Evolutionary conservation across 164 flowering plant species (phyloP).

Genomic region (Akebia trifoliata): DNA sequence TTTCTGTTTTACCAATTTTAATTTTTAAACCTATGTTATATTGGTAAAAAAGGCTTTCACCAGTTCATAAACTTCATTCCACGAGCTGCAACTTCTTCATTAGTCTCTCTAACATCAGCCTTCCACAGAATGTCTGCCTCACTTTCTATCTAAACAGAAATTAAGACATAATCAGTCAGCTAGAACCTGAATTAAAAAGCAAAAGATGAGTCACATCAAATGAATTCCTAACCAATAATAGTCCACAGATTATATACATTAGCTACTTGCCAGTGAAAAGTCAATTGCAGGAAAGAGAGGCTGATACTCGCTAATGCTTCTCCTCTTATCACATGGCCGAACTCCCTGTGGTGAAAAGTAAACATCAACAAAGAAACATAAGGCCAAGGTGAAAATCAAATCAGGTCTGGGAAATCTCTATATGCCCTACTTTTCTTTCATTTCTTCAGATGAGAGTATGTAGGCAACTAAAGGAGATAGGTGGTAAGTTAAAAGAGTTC

Average conservation of each 20-base stretch:
- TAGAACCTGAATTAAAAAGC: background rate
- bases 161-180: constrained; percentile 5
- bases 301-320: constrained; percentile 63
- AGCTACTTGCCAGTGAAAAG: constrained; percentile 70
- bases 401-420: background rate
- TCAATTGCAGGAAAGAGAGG: constrained; percentile 85
- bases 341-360: constrained; percentile 55
- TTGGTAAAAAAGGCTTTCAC: constrained; percentile 28
- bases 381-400: background rate
- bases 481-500: too few species aligned
- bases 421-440: too few species aligned
- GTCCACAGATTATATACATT: background rate
- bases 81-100: constrained; percentile 72
- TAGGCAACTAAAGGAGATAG: too few species aligned
- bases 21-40: background rate
- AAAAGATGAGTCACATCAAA: background rate
- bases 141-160: constrained; percentile 59
- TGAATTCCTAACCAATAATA: background rate
- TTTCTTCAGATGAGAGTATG: too few species aligned
- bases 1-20: background rate
- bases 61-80: constrained; percentile 77
- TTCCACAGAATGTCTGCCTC: constrained; percentile 77
- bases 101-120: constrained; percentile 66
- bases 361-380: background rate
- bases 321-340: constrained; percentile 87